These are phyloP conservation scores for Chalciporus sphaerocephalus DNA, from an alignment of 768 basidiomycete genomes.

Conservation along the genomic window DNA sequence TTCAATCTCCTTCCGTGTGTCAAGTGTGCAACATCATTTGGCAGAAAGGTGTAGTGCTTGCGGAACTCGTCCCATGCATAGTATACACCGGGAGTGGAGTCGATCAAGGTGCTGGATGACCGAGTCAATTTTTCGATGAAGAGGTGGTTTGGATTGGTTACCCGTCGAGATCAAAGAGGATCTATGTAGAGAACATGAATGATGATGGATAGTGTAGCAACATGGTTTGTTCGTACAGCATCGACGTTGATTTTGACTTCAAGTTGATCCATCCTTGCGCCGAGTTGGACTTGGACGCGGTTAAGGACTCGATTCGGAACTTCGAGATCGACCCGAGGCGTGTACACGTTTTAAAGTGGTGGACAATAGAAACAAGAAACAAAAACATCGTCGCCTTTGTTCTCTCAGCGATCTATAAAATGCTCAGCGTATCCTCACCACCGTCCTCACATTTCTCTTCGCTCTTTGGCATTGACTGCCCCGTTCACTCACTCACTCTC, in stretches of 20 bases:
- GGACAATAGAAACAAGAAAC: too few species aligned
- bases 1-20: constrained; percentile 74
- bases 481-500: constrained; percentile 6
- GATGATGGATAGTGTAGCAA: neutral
- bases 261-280: constrained; percentile 13
- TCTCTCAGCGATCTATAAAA: too few species aligned
- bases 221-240: constrained; percentile 41
- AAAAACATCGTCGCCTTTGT: too few species aligned
- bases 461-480: constrained; percentile 25
- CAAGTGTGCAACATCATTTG: constrained; percentile 49
- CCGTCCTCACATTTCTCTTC: constrained; percentile 1
- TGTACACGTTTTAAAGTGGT: too few species aligned
- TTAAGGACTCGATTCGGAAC: too few species aligned
- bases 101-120: constrained; percentile 58
- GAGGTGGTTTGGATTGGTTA: constrained; percentile 27
- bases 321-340: neutral
- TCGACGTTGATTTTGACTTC: constrained; percentile 39
- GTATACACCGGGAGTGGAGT: constrained; percentile 81
- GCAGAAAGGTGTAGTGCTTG: constrained; percentile 51
- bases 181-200: constrained; percentile 33
- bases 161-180: constrained; percentile 73
- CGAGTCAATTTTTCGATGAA: constrained; percentile 3
- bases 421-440: neutral
- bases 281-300: too few species aligned
- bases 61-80: constrained; percentile 73